Evolutionary conservation across 805 yeast genomes (phyloP), one percentile per base, ranked within the genome.

Genomic region (Starmera quercuum): DNA sequence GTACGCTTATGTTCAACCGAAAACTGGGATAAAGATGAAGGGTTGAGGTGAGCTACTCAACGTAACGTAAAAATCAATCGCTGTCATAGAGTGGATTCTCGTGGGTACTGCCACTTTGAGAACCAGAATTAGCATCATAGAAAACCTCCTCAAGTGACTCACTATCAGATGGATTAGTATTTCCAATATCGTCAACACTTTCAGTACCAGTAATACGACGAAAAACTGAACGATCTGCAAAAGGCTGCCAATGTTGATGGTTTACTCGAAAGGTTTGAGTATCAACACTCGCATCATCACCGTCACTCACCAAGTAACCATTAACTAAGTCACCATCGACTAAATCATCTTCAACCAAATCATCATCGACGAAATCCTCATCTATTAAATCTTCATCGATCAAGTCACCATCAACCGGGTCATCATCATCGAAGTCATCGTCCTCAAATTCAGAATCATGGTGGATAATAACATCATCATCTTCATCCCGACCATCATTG

Each of bases 341-440:
- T 5, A 34, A 44, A 8, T 33, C 45, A n/a, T 42, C 54, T 14
- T 45, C 54, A 17, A 35, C 46, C 19, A 46, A 56, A 20, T 34
- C 52, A 13, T 33, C 39, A 10, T 39, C 38, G 26, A 39, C 43
- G 28, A 40, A 32, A 23, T 21, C 27, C 11, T 15, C 16, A 13
- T 25, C 32, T 11, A 28, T 33, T 15, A 20, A 32, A n/a, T 33
- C 32, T 11, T 24, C 35, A 7, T 27, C 33, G 33, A 37, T 20
- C 26, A 36, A 36, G 23, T 36, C 45, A 5, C 36, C 47, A 7
- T 44, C 54, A n/a, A 44, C 53, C 16, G 35, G 44, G 19, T 46
- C 56, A 17, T 36, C 51, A 14, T 31, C 40, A 4, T 32, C 34
- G 20, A 40, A 40, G 26, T 45, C 38, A 13, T 33, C 33, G 10